phyloP scores from a whole-genome alignment of 352 stramenopile genomes.

The Paralagenidium karlingii region DNA sequence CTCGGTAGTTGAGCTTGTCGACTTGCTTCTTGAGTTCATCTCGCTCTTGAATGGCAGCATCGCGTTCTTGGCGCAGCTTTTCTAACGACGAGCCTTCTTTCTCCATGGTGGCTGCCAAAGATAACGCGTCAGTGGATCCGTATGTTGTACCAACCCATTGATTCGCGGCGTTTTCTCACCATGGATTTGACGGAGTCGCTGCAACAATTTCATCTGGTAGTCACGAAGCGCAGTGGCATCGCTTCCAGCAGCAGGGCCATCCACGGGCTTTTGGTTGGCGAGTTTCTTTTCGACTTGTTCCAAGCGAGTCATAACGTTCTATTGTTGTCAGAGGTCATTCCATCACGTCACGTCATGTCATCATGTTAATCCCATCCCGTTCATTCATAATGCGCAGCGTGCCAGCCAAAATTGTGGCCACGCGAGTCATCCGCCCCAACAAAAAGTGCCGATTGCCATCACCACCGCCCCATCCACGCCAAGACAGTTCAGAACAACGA shows the following conservation, averaged over 20 bases:
- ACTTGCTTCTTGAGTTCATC: conserved; percentile 57
- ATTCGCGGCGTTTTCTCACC: conserved; percentile 7
- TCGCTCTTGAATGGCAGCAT: conserved; percentile 36
- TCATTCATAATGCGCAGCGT: background rate
- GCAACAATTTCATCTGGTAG: conserved; percentile 53
- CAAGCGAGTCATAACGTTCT: conserved; percentile 38
- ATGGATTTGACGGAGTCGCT: conserved; percentile 39
- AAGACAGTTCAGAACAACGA: too few species aligned
- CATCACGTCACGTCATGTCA: too few species aligned
- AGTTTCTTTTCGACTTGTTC: conserved; percentile 32
- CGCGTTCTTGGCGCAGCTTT: conserved; percentile 48
- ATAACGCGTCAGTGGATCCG: conserved; percentile 1
- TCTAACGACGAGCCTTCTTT: conserved; percentile 49
- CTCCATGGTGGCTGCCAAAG: conserved; percentile 35
- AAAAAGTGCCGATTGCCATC: background rate
- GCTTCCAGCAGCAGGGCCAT: conserved; percentile 31
- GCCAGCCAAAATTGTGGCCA: background rate
- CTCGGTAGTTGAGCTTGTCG: conserved; percentile 65
- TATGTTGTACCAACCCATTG: background rate
- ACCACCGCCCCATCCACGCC: background rate
- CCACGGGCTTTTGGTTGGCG: conserved; percentile 14
- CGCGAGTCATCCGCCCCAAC: background rate
- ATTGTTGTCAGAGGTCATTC: too few species aligned
- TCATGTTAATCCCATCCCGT: too few species aligned
- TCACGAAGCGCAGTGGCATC: conserved; percentile 50